Evolutionary conservation across 1,284 basidiomycete genomes (phyloP).

Genomic region (Pulveroboletus sp.): DNA sequence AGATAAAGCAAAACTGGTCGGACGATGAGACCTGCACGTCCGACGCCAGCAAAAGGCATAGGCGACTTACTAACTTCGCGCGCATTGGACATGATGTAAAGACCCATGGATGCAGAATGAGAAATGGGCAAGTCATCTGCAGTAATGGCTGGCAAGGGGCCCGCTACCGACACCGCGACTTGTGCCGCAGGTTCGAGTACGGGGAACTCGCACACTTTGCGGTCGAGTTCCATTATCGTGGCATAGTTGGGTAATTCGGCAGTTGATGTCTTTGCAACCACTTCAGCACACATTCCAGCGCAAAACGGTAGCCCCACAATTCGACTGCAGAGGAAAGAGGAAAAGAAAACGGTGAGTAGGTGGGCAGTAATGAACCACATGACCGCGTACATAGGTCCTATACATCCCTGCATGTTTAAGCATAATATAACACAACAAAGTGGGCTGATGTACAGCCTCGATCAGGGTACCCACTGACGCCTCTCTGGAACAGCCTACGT

Average conservation of each 20-base stretch:
- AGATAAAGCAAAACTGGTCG: slow-evolving; percentile 59
- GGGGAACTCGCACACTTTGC: slow-evolving; percentile 63
- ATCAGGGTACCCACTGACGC: slow-evolving; percentile 3
- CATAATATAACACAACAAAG: too few relatives aligned
- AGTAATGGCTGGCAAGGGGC: slow-evolving; percentile 10
- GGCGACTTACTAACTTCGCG: slow-evolving; percentile 51
- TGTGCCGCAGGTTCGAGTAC: slow-evolving; percentile 46
- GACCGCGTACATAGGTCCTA: slow-evolving; percentile 24
- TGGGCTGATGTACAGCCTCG: too few relatives aligned
- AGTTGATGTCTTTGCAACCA: slow-evolving; percentile 58
- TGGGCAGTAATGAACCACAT: not conserved
- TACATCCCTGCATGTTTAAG: too few relatives aligned
- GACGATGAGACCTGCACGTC: too few relatives aligned
- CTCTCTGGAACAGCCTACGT: slow-evolving; percentile 45
- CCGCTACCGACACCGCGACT: slow-evolving; percentile 21
- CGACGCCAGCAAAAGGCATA: too few relatives aligned
- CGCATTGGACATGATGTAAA: slow-evolving; percentile 49
- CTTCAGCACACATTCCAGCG: slow-evolving; percentile 61
- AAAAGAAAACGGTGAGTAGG: not conserved
- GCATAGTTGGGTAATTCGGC: slow-evolving; percentile 61
- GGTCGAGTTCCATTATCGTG: slow-evolving; percentile 69
- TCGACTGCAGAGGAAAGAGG: slow-evolving; percentile 38
- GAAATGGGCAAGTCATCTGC: slow-evolving; percentile 26
- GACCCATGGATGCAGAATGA: slow-evolving; percentile 38
- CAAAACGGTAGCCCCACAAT: slow-evolving; percentile 60